phyloP scores from a whole-genome alignment of 805 yeast species.

The Teunomyces aglyptinius region DNA sequence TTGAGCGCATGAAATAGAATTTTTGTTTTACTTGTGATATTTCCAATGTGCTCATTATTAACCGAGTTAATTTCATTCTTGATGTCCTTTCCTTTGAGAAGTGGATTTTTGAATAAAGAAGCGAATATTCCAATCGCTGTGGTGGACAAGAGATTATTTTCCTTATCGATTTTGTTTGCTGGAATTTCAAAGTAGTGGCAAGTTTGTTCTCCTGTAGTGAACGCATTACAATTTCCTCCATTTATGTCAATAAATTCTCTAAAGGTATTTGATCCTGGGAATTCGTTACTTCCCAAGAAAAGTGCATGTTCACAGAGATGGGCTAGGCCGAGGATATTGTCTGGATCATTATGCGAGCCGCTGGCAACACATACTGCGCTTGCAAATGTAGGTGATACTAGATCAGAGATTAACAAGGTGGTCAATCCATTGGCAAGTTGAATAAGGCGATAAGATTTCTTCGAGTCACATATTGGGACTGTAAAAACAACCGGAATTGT shows the following conservation, averaged over 20 bases:
- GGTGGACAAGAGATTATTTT: constrained; percentile 41
- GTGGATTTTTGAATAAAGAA: constrained; percentile 50
- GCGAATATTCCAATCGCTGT: constrained; percentile 49
- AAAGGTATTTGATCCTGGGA: constrained; percentile 47
- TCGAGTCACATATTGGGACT: constrained; percentile 34
- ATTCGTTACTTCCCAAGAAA: constrained; percentile 51
- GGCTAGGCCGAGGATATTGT: constrained; percentile 72
- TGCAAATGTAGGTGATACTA: constrained; percentile 59
- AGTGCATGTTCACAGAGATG: constrained; percentile 83
- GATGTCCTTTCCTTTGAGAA: constrained; percentile 42
- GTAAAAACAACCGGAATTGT: constrained; percentile 15
- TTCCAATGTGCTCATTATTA: constrained; percentile 65
- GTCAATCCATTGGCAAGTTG: constrained; percentile 67
- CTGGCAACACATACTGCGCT: constrained; percentile 73
- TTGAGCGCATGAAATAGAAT: constrained; percentile 59
- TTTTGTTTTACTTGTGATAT: constrained; percentile 43
- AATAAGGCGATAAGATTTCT: constrained; percentile 44
- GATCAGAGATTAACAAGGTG: constrained; percentile 72
- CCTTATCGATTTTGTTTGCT: constrained; percentile 23
- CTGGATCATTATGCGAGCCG: constrained; percentile 82
- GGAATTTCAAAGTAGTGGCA: constrained; percentile 65
- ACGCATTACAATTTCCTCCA: constrained; percentile 66
- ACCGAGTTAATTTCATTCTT: constrained; percentile 58
- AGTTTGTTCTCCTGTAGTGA: constrained; percentile 66
- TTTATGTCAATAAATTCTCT: constrained; percentile 41